A percentile compares a stretch with the other conserved stretches of the same genome.
phyloP scores from a whole-genome alignment of 2,329 filamentous ascomycete species.

The Botrytis porri region DNA sequence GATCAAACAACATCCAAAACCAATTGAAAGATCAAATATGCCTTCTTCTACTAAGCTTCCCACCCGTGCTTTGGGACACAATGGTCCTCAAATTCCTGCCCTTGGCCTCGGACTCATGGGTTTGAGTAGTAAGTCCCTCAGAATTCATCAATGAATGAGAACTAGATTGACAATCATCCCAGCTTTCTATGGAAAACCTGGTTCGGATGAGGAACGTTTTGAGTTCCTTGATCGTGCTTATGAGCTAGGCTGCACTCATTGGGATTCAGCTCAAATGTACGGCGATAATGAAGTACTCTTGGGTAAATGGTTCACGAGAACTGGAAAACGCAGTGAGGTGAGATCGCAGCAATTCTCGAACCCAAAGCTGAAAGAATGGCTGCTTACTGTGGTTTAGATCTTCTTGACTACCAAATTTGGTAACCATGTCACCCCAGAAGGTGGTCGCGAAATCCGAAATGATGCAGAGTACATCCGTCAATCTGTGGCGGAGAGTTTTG shows the following conservation, averaged over 20 bases:
- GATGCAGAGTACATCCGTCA: conserved; percentile 21
- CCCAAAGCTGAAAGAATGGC: conserved; percentile 42
- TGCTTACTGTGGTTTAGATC: conserved; percentile 33
- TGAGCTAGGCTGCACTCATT: conserved; percentile 39
- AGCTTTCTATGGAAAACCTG: conserved; percentile 35
- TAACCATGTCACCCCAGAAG: conserved; percentile 18
- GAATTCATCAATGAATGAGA: neutral
- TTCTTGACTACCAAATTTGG: conserved; percentile 44
- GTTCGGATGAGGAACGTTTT: conserved; percentile 39
- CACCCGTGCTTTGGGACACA: conserved; percentile 20
- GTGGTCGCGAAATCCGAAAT: conserved; percentile 14
- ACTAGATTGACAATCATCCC: neutral
- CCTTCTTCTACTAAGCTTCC: conserved; percentile 20
- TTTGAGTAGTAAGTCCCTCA: conserved; percentile 13
- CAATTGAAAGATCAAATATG: conserved; percentile 2
- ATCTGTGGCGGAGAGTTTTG: conserved; percentile 20
- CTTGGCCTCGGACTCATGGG: conserved; percentile 25
- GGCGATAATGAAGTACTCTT: conserved; percentile 47
- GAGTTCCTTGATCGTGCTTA: conserved; percentile 41
- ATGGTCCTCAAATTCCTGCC: conserved; percentile 22
- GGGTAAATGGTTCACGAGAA: conserved; percentile 46
- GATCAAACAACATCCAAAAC: neutral
- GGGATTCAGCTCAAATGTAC: conserved; percentile 35
- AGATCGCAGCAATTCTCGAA: too few relatives aligned
- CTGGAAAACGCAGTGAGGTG: conserved; percentile 25